phyloP scores from a whole-genome alignment of 2,329 filamentous ascomycete genomes.

The Capronia coronata region DNA sequence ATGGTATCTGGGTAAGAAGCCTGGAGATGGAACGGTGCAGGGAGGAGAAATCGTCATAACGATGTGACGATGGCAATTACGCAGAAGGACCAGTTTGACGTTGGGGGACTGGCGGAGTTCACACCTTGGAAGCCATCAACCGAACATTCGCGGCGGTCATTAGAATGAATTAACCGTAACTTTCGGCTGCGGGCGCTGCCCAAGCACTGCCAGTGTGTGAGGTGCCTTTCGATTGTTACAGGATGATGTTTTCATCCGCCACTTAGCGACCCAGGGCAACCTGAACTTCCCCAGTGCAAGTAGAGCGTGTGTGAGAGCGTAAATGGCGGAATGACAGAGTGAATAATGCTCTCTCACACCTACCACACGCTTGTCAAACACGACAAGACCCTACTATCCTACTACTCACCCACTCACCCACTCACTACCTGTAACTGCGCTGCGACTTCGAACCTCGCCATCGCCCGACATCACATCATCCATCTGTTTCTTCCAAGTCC shows the following conservation, averaged over 20 bases:
- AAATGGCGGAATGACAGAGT: no score
- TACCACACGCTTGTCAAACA: background rate
- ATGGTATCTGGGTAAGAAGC: no score
- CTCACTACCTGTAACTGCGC: conserved; percentile 9
- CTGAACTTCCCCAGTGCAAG: background rate
- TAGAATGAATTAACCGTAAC: background rate
- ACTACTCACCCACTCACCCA: background rate
- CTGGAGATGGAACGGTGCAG: background rate
- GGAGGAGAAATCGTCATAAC: background rate
- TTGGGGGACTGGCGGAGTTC: background rate
- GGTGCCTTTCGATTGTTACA: background rate
- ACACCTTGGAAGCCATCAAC: background rate
- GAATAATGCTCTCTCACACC: no score
- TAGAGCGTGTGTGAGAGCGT: background rate
- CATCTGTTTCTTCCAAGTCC: conserved; percentile 1
- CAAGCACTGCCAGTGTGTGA: no score
- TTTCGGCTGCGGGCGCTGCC: background rate
- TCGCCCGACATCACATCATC: conserved; percentile 8
- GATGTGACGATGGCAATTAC: background rate
- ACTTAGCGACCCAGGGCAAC: background rate
- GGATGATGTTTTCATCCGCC: background rate
- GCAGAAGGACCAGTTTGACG: background rate
- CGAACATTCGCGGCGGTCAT: background rate
- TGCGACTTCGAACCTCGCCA: conserved; percentile 12
- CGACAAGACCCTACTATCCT: no score